Percentiles rank a stretch among this genome's conserved stretches.
phyloP scores from a whole-genome alignment of 768 basidiomycete genomes.

The Dentipellis sp. region DNA sequence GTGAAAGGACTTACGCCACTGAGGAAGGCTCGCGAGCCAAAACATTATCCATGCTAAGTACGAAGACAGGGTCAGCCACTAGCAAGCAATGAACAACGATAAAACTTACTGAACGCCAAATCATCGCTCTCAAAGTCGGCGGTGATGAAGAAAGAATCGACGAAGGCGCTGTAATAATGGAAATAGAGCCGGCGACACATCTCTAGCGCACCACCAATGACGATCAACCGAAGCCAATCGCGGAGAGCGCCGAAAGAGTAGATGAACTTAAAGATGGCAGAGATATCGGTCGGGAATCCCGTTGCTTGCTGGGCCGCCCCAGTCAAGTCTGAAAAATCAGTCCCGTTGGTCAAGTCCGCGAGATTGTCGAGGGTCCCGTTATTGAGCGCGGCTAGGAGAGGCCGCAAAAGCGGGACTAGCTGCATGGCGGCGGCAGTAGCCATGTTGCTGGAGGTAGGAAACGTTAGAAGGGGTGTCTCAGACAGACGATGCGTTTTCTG shows the following conservation, averaged over 20 bases:
- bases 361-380: neutral
- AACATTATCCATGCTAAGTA: conserved; percentile 57
- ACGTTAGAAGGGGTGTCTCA: too few relatives aligned
- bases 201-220: conserved; percentile 56
- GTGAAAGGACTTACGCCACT: conserved; percentile 38
- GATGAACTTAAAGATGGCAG: conserved; percentile 33
- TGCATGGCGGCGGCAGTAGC: neutral
- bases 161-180: conserved; percentile 31
- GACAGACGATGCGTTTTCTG: too few relatives aligned
- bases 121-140: conserved; percentile 54
- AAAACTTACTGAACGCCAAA: conserved; percentile 39
- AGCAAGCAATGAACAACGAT: neutral
- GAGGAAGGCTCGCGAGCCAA: conserved; percentile 55
- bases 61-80: conserved; percentile 1
- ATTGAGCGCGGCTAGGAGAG: neutral
- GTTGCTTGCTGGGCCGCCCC: too few relatives aligned
- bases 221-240: conserved; percentile 57
- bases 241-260: conserved; percentile 45
- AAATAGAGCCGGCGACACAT: conserved; percentile 39
- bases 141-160: conserved; percentile 52
- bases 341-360: neutral
- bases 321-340: too few relatives aligned
- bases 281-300: conserved; percentile 19
- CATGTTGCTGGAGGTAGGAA: too few relatives aligned
- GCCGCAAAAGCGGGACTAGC: neutral